A percentile compares a stretch with the other conserved stretches of the same genome.
Evolutionary conservation across 306 rosid genomes (phyloP).

Genomic region (Prunus salicina): DNA sequence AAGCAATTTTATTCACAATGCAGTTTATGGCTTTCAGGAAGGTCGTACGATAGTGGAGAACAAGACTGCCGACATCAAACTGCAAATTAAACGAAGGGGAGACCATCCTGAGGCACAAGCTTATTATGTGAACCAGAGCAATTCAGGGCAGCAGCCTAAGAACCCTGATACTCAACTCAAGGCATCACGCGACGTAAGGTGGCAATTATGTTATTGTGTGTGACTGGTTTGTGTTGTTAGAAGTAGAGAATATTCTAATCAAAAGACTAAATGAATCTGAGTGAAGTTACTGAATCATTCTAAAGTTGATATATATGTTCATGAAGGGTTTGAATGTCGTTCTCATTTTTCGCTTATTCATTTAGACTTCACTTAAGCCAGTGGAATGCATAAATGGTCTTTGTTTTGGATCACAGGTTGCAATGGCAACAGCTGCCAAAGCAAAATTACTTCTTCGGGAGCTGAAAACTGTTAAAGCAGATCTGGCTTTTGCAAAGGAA

Average conservation of each 20-base stretch:
- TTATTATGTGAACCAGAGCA: constrained; percentile 22
- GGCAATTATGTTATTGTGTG: constrained; percentile 70
- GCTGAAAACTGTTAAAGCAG: constrained; percentile 92
- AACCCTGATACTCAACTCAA: constrained; percentile 79
- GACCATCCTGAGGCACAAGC: constrained; percentile 35
- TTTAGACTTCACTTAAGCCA: constrained; percentile 1
- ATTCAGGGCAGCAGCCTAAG: constrained; percentile 38
- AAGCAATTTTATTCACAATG: background rate
- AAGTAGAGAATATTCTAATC: constrained; percentile 8
- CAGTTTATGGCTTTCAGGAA: constrained; percentile 44
- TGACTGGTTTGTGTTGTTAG: constrained; percentile 27
- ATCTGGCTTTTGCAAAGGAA: constrained; percentile 85
- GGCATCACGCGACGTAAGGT: constrained; percentile 99
- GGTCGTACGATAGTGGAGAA: constrained; percentile 74
- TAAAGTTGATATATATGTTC: background rate
- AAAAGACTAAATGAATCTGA: background rate
- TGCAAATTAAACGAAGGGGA: constrained; percentile 65
- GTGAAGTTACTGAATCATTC: background rate
- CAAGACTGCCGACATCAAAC: constrained; percentile 78
- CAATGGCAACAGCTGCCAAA: constrained; percentile 98
- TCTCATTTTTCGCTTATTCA: background rate
- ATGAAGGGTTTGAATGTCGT: background rate
- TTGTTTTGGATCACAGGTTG: constrained; percentile 57
- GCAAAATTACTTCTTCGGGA: constrained; percentile 92
- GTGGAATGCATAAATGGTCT: constrained; percentile 29